Conservation (phyloP, 2,329 filamentous ascomycete species). For the Endoconidiophora polonica region DNA sequence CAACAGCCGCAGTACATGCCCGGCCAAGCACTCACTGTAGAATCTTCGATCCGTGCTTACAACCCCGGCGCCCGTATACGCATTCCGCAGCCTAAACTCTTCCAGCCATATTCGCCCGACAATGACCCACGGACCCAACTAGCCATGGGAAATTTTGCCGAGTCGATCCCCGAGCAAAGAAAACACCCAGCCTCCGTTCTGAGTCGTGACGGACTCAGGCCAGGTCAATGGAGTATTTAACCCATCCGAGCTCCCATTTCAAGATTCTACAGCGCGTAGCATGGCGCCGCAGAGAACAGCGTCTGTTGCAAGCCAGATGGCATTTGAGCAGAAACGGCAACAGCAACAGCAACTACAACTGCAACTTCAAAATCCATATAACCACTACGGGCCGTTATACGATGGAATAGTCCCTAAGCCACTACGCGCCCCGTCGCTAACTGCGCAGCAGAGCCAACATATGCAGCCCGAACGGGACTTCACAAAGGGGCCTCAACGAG, state of each 20-base stretch:
- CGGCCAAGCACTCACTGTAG: neutral
- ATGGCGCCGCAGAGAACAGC: neutral
- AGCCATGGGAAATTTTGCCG: too few species aligned
- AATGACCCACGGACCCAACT: neutral
- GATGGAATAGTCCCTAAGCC: too few species aligned
- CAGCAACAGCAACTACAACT: too few species aligned
- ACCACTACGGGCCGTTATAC: too few species aligned
- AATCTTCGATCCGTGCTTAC: conserved; percentile 1
- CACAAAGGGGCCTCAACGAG: too few species aligned
- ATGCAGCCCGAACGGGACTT: too few species aligned
- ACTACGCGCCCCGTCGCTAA: too few species aligned
- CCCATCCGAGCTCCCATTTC: conserved; percentile 1
- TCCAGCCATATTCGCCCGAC: neutral
- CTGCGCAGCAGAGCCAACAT: too few species aligned
- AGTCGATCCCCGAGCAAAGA: neutral
- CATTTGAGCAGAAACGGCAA: too few species aligned
- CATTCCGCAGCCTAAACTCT: neutral
- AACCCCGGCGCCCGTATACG: conserved; percentile 3
- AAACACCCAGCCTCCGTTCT: conserved; percentile 1
- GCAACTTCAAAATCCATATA: too few species aligned
- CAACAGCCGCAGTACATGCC: conserved; percentile 13
- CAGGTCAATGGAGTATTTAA: conserved; percentile 7
- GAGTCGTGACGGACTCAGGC: conserved; percentile 6
- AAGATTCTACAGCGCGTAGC: neutral
- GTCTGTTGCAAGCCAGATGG: too few species aligned